Base-by-base conservation (phyloP, 352 stramenopile species). In the Globisporangium solare region DNA sequence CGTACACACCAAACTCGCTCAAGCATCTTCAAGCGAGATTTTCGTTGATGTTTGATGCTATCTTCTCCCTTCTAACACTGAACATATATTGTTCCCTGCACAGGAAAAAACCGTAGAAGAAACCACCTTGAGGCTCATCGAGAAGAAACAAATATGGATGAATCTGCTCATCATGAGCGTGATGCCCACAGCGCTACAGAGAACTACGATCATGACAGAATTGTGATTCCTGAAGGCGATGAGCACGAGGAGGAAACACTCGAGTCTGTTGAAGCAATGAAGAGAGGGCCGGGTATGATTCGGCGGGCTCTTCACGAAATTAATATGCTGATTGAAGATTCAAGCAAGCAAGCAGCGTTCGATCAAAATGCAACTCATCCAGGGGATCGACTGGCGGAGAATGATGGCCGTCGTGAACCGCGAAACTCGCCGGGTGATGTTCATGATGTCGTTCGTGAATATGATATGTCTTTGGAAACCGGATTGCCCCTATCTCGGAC, bases 1-100 rank as follows among this genome's bases (percentile, higher is more conserved):
- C 70, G 20, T 85, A 80, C 54, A 92, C 79, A 5, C 82, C 82
- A 0, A 92, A 88, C 54, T 86, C 79, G 39, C 58, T 88, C 41
- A 89, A 84, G 54, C 67, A 87, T 59, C 56, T 92, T 3, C 79
- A 89, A 75, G 81, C 87, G 27, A 10, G 12, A 1, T 43, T 43
- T 43, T 1, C 7, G 40, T 47, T 21, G 32, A 37, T 2, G 31
- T 12, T 4, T 58, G 0, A 18, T 22, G 11, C 8, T 40, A 11
- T n/a, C n/a, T 14, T 56, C 35, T 43, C 31, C 2, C 15, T 20
- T 31, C 13, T 45, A 13, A 51, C 13, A 27, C 15, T 22, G 10
- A 6, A n/a, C 15, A 27, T 22, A 43, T 32, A 27, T 27, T 5
- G 2, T 27, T 27, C 24, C 5, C 24, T 27, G 24, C 1, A 40